phyloP scores from a whole-genome alignment of 2,329 filamentous ascomycete species.

The Penicillium sp. region DNA sequence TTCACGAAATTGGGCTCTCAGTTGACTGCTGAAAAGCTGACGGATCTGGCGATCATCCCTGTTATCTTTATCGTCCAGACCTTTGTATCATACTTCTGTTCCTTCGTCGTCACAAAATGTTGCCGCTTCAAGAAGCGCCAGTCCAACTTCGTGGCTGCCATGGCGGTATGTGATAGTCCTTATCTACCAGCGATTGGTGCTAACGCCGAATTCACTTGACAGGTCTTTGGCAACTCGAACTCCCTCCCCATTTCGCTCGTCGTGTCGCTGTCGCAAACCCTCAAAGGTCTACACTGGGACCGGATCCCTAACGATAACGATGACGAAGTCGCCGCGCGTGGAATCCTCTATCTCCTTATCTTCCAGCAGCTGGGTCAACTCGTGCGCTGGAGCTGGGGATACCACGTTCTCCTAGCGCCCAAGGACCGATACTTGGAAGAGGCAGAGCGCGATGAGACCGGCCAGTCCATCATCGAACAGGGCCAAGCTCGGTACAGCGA shows the following conservation, averaged over 20 bases:
- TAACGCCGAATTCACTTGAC: neutral
- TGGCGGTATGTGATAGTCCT: conserved; percentile 64
- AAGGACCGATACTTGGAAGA: conserved; percentile 59
- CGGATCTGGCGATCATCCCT: conserved; percentile 91
- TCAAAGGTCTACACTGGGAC: conserved; percentile 92
- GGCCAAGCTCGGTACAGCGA: conserved; percentile 45
- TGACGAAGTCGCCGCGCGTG: conserved; percentile 87
- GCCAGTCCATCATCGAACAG: conserved; percentile 37
- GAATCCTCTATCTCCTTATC: conserved; percentile 92
- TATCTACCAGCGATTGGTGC: neutral
- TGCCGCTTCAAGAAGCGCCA: conserved; percentile 84
- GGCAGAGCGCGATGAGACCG: conserved; percentile 37
- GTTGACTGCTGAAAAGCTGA: conserved; percentile 84
- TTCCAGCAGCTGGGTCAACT: conserved; percentile 97
- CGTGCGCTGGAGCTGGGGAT: conserved; percentile 97
- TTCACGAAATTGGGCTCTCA: conserved; percentile 97
- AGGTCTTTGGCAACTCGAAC: conserved; percentile 97
- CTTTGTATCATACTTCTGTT: conserved; percentile 77
- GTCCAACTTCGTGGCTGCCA: conserved; percentile 92
- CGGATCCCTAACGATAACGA: conserved; percentile 89
- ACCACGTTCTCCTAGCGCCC: conserved; percentile 88
- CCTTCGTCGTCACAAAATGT: conserved; percentile 67
- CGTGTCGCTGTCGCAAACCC: conserved; percentile 86
- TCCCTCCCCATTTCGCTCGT: conserved; percentile 96
- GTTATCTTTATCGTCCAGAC: conserved; percentile 90